Evolutionary conservation across 495 filamentous ascomycete genomes (phyloP), one percentile per base, ranked within the genome.

Genomic region (Penicillium chermesinum): DNA sequence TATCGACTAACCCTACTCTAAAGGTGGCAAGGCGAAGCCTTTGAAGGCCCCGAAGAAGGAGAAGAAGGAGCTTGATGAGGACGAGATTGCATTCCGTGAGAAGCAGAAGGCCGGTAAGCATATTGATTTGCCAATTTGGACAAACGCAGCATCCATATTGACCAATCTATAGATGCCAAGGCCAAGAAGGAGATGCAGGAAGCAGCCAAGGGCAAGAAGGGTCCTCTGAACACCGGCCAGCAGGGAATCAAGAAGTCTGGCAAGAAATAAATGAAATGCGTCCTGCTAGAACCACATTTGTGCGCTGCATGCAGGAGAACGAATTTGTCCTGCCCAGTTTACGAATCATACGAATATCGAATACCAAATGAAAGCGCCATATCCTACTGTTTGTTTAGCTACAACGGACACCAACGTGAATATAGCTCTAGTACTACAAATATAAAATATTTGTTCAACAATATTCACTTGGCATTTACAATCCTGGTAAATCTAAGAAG

Each of bases 201-300:
- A 38, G 83, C 85, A 67, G 70, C 72, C 44, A 76, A 78, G 58
- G 70, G 71, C 58, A 78, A 78, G 63, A 73, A 73, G 65, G 76
- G 76, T 14, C 78, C 76, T n/a, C 50, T 83, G 73, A 88, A 87
- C 69, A 84, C 82, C 40, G 88, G 87, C 27, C 63, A 75, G 41
- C 87, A 91, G 71, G 87, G 87, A 41, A 93, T 93, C 73, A 93
- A 91, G 82, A 91, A 88, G 75, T 88, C 84, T 22, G 87, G 87
- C 62, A 91, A 93, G 84, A 90, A 89, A 77, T 89, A 78, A 72
- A 47, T 18, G 35, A 18, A 10, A 18, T 22, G 40, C 17, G 35
- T 41, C 22, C 33, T 39, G 10, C 25, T 40, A 18, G 3, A 13
- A 13, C 32, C 13, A 30, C 27, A 34, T 34, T n/a, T 20, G 17